phyloP scores from a whole-genome alignment of 1,284 basidiomycete species.

The Ceratorhiza oryzae-sativae region DNA sequence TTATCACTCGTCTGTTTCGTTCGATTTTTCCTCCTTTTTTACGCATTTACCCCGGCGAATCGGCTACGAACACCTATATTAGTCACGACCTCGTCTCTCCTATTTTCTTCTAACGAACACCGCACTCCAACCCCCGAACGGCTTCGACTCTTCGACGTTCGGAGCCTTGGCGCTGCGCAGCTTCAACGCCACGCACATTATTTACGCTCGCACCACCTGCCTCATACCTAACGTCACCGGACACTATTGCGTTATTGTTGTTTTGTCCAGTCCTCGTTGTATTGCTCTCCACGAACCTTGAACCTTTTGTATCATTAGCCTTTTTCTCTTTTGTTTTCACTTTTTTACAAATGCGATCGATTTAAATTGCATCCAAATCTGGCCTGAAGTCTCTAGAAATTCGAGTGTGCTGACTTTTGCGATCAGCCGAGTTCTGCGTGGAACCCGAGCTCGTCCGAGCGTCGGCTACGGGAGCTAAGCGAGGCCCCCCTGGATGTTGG shows the following conservation, averaged over 20 bases:
- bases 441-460: neutral
- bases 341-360: neutral
- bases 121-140: constrained; percentile 1
- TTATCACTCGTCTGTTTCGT: constrained; percentile 10
- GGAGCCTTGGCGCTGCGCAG: neutral
- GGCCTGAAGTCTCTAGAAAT: neutral
- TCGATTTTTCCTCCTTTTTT: neutral
- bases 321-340: neutral
- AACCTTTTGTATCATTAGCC: constrained; percentile 32
- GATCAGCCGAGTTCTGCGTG: neutral
- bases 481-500: no score
- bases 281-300: constrained; percentile 23
- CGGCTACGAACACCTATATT: neutral
- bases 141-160: neutral
- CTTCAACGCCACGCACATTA: neutral
- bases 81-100: neutral
- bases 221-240: constrained; percentile 2
- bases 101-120: neutral
- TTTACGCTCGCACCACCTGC: neutral
- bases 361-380: neutral
- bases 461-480: no score
- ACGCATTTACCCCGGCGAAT: neutral
- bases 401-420: neutral
- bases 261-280: neutral
- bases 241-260: constrained; percentile 15